Base-by-base conservation (phyloP, 2,329 filamentous ascomycete species). In the Colletotrichum higginsianum region DNA sequence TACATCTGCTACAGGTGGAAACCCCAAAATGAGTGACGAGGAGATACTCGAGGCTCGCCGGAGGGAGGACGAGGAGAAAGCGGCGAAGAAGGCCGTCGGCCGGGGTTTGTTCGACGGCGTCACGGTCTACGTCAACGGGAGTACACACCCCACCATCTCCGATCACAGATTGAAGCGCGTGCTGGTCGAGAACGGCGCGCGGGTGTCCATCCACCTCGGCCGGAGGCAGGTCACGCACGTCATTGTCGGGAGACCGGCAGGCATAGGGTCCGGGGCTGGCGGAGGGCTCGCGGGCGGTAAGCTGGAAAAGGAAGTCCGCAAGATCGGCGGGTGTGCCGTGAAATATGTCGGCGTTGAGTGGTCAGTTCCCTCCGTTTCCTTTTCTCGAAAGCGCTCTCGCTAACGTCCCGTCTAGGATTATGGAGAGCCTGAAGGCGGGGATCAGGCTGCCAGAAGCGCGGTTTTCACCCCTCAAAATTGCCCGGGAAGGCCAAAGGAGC, bases 91-190 rank as follows among this genome's bases (percentile, higher is more conserved):
- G 26, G 50, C 55, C 38, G 42, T 13, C 40, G 61, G 71, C 73
- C 79, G 76, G 75, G 78, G 84, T 57, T 88, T 97, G 64, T 95
- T 98, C 79, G 82, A 88, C 55, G 89, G 91, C 18, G 86, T 95
- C 26, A 91, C 89, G 62, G 88, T 98, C 76, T 96, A 96, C 82
- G 88, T 98, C 81, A 98, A 98, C 81, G 95, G 95, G 72, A 95
- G 93, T 75, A 97, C 94, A 2, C 88, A 91, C 71, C 95, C 95
- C 1, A 81, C 90, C 30, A 88, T 98, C 73, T 97, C 94, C 16
- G 95, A 98, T 80, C 93, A 97, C 83, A 93, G 90, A 79, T 88
- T 98, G 68, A 97, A 96, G 84, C 91, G 91, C 66, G 81, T 97
- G 18, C 87, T 98, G 47, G 89, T 88, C 6, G 86, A 90, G 67